phyloP scores from a whole-genome alignment of 495 filamentous ascomycete species.

The Delitschia confertaspora region DNA sequence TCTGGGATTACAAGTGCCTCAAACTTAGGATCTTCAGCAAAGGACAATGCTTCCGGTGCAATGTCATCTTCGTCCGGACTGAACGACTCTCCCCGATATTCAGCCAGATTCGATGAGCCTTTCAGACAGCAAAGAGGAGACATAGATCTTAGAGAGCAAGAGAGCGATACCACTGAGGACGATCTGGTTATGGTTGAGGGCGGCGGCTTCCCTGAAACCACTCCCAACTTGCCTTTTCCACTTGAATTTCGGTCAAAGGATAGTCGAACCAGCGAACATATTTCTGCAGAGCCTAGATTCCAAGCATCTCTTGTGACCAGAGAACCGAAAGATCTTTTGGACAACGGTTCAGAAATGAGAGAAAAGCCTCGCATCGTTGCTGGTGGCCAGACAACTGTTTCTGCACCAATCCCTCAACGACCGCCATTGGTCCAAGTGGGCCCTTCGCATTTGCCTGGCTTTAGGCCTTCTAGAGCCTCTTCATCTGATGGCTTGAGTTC shows the following conservation, averaged over 20 bases:
- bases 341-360: constrained; percentile 8
- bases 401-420: constrained; percentile 22
- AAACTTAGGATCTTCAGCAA: not conserved
- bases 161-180: constrained; percentile 28
- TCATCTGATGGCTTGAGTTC: constrained; percentile 41
- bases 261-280: too few species aligned
- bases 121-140: constrained; percentile 12
- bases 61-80: not conserved
- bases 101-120: constrained; percentile 7
- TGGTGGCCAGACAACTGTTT: constrained; percentile 14
- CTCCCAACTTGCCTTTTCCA: constrained; percentile 12
- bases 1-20: not conserved
- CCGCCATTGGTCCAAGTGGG: constrained; percentile 39
- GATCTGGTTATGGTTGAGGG: constrained; percentile 26
- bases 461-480: constrained; percentile 50
- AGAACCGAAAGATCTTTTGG: not conserved
- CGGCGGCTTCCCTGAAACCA: constrained; percentile 14
- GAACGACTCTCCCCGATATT: constrained; percentile 2
- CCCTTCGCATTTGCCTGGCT: constrained; percentile 42
- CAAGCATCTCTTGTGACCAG: not conserved
- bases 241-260: not conserved
- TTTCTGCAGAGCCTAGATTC: too few species aligned
- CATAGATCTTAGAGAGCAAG: constrained; percentile 15
- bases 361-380: constrained; percentile 4
- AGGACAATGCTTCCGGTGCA: not conserved